Evolutionary conservation across 345 rosid genomes (phyloP).

Genomic region (Camelina laxa): DNA sequence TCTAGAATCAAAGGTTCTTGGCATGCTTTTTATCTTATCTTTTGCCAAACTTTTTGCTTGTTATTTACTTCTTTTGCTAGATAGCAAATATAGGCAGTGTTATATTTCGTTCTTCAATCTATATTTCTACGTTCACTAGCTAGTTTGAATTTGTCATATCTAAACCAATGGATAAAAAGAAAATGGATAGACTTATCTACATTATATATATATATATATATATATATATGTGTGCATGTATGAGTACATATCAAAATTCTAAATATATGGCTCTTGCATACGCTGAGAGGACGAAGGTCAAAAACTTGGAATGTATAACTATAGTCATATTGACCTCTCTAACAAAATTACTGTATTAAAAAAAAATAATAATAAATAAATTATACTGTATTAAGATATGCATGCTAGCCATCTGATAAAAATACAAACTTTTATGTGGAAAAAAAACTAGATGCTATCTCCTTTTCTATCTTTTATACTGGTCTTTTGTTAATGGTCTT

Average conservation of each 20-base stretch:
- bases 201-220: neutral
- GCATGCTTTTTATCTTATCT: neutral
- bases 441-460: neutral
- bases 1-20: neutral
- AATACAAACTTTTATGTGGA: neutral
- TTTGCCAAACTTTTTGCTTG: neutral
- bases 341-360: neutral
- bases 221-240: neutral
- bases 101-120: neutral
- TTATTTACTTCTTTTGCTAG: neutral
- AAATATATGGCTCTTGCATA: conserved; percentile 29
- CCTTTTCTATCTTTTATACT: neutral
- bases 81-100: neutral
- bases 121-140: neutral
- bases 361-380: too few species aligned
- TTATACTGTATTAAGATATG: neutral
- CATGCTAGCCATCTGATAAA: conserved; percentile 29
- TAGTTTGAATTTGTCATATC: conserved; percentile 9
- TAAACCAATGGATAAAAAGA: conserved; percentile 30
- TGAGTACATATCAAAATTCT: neutral
- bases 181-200: conserved; percentile 25
- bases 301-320: neutral
- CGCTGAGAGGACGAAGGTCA: conserved; percentile 36
- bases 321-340: conserved; percentile 1
- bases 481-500: neutral